phyloP scores from a whole-genome alignment of 805 yeast species.

The Nakazawaea ernobii region DNA sequence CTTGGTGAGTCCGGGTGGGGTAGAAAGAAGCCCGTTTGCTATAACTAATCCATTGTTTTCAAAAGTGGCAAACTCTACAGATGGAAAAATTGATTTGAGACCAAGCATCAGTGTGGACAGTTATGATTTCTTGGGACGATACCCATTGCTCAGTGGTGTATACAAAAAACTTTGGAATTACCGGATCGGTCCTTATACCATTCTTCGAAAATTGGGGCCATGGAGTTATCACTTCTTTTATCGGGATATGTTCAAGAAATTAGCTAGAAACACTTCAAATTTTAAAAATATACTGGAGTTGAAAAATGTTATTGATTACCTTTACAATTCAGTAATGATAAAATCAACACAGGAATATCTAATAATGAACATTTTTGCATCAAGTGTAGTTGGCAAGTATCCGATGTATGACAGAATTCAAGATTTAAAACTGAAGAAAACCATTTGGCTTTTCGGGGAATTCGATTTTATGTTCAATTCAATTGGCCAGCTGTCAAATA shows the following conservation, averaged over 20 bases:
- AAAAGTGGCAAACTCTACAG: constrained; percentile 6
- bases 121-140: constrained; percentile 40
- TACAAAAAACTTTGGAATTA: constrained; percentile 32
- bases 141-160: constrained; percentile 32
- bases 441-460: constrained; percentile 57
- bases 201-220: constrained; percentile 41
- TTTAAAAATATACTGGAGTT: constrained; percentile 21
- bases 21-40: constrained; percentile 64
- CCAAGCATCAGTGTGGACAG: constrained; percentile 39
- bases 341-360: constrained; percentile 28
- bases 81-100: constrained; percentile 14
- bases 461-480: constrained; percentile 70
- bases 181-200: constrained; percentile 39
- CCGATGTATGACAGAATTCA: constrained; percentile 59
- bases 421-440: constrained; percentile 26
- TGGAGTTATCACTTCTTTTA: constrained; percentile 25
- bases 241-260: constrained; percentile 21
- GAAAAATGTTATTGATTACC: constrained; percentile 24
- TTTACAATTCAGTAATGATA: constrained; percentile 25
- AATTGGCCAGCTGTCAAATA: constrained; percentile 45
- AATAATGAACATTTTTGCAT: constrained; percentile 44
- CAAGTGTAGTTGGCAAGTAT: constrained; percentile 55
- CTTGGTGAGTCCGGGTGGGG: constrained; percentile 72
- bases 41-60: constrained; percentile 34
- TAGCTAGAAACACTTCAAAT: constrained; percentile 17